These are phyloP conservation scores for Cardamine chenopodiifolia DNA, from an alignment of 345 rosid species.

Conservation along the genomic window DNA sequence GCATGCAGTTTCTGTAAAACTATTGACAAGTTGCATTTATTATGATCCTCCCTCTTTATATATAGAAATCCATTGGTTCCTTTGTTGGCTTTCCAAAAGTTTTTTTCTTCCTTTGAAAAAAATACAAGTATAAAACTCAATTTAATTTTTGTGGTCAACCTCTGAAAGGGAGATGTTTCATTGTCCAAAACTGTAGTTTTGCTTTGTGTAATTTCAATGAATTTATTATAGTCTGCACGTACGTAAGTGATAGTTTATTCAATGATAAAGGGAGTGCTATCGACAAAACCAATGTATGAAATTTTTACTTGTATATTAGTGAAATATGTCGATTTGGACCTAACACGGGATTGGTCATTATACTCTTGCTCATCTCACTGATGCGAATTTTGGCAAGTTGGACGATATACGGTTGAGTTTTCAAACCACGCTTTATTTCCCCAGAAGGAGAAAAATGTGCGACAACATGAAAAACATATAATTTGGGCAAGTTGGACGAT, in stretches of 20 bases:
- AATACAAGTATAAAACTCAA: neutral
- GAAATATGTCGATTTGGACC: neutral
- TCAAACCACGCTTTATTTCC: neutral
- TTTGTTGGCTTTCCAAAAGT: constrained; percentile 9
- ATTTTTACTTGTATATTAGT: neutral
- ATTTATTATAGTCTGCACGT: constrained; percentile 8
- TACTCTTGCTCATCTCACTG: neutral
- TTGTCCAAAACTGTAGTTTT: neutral
- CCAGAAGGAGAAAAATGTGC: neutral
- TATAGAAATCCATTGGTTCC: neutral
- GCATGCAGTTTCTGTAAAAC: constrained; percentile 17
- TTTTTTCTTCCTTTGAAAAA: neutral
- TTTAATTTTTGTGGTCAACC: constrained; percentile 16
- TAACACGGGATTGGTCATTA: neutral
- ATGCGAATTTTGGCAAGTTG: neutral
- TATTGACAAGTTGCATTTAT: constrained; percentile 32
- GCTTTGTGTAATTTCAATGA: constrained; percentile 1
- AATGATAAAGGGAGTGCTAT: neutral
- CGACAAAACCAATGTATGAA: too few relatives aligned
- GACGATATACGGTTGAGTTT: neutral
- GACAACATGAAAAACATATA: neutral
- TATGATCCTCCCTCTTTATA: constrained; percentile 6
- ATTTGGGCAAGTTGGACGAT: neutral
- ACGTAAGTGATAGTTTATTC: neutral
- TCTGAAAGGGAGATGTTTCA: constrained; percentile 16